phyloP scores from a whole-genome alignment of 176 grass and related monocot genomes.

The Oryza longistaminata region DNA sequence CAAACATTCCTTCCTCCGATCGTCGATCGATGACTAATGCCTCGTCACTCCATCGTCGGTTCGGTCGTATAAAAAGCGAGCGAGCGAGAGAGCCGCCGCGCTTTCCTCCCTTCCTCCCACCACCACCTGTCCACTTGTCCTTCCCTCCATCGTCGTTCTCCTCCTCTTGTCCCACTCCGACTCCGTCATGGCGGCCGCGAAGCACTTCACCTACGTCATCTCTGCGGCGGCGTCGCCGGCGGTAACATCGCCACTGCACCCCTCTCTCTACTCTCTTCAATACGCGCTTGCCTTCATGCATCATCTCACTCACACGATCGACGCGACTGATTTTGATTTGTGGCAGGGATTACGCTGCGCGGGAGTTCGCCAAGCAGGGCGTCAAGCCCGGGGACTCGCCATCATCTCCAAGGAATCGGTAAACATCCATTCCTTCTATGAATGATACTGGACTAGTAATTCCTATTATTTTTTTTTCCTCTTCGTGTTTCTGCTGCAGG shows the following conservation, averaged over 20 bases:
- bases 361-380: slow-evolving; percentile 79
- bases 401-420: slow-evolving; percentile 96
- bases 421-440: background rate
- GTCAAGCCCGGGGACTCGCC: slow-evolving; percentile 78
- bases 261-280: too few relatives aligned
- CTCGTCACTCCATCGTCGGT: too few relatives aligned
- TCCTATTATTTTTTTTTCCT: background rate
- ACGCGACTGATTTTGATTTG: background rate
- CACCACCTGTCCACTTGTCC: too few relatives aligned
- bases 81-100: slow-evolving; percentile 12
- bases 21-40: too few relatives aligned
- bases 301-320: too few relatives aligned
- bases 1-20: too few relatives aligned
- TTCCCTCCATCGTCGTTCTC: too few relatives aligned
- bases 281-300: background rate
- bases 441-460: too few relatives aligned
- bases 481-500: slow-evolving; percentile 40
- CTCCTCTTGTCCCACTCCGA: background rate
- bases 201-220: slow-evolving; percentile 87
- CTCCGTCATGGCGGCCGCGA: slow-evolving; percentile 45
- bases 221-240: slow-evolving; percentile 92
- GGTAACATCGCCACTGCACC: slow-evolving; percentile 43
- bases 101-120: background rate
- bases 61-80: slow-evolving; percentile 32
- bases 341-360: slow-evolving; percentile 86